Evolutionary conservation across 106 monocot species (phyloP), one percentile per base, ranked within the genome.

Genomic region (Posidonia australis): DNA sequence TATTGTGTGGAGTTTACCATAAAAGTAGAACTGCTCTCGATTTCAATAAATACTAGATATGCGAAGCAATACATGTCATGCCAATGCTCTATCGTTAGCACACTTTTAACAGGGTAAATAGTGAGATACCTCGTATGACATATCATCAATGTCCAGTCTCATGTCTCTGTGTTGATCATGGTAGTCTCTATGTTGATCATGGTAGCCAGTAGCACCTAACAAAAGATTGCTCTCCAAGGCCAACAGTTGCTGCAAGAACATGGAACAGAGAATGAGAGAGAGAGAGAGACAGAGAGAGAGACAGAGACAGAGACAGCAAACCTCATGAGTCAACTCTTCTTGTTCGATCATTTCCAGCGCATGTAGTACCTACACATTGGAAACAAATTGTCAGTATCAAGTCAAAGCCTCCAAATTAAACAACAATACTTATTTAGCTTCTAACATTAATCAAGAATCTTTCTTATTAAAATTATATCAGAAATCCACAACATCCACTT

Each of bases 111-210:
- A 36, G 16, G 28, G 14, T 55, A 13, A 18, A 43, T 5, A 5
- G 25, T 42, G 23, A 72, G 17, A 64, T 62, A 91, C 91, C 86
- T 92, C 91, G 60, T 92, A 92, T 19, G 91, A 81, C 93, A 94
- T 89, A 54, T 84, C 72, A 65, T 94, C 93, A 46, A 89, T 89
- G 62, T 94, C 89, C 81, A 94, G 58, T 74, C 93, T 86, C 93
- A 94, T 81, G 31, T 88, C 85, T 58, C 85, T 69, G 16, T 49
- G 49, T 49, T 49, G 49, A 49, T 49, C 49, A 19, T 49, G n/a
- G 10, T 17, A n/a, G 56, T 93, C 86, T 60, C 85, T 70, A 26
- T 56, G 56, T 25, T 56, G 56, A 25, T 56, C 56, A 26, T 56
- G 23, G 13, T 24, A 26, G 58, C 67, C 73, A 44, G 85, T 60